Percentiles rank a stretch among this genome's conserved stretches.
These are phyloP conservation scores for Acacia melanoxylon DNA, from an alignment of 306 rosid species.

Conservation along the genomic window DNA sequence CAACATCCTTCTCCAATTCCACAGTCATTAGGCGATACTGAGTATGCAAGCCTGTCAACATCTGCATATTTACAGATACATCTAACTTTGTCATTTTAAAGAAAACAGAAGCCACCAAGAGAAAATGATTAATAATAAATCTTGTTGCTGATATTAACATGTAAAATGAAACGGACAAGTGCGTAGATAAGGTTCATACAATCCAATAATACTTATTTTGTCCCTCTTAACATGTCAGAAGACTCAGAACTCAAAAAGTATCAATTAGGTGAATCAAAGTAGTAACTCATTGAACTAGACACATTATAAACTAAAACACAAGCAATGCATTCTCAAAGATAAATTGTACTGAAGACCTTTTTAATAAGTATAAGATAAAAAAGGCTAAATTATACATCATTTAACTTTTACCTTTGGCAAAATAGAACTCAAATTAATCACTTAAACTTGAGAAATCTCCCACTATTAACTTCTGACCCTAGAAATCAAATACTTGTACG, in stretches of 20 bases:
- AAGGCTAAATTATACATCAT: neutral
- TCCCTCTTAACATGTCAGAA: neutral
- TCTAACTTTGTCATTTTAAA: conserved; percentile 2
- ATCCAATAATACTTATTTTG: neutral
- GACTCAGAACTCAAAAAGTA: neutral
- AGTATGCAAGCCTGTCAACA: conserved; percentile 70
- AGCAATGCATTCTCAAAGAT: neutral
- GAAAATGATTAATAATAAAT: neutral
- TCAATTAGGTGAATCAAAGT: neutral
- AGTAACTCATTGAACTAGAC: neutral
- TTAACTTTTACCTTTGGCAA: neutral
- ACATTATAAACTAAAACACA: neutral
- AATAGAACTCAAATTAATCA: neutral
- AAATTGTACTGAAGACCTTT: neutral
- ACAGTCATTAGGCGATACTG: conserved; percentile 69
- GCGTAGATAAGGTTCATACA: neutral
- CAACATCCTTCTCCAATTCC: conserved; percentile 90
- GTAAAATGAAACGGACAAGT: neutral
- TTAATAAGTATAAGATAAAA: neutral
- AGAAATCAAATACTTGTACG: neutral
- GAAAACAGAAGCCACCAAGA: conserved; percentile 5
- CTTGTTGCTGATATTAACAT: neutral
- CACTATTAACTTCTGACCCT: neutral
- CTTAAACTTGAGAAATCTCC: neutral
- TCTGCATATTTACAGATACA: conserved; percentile 50